These are phyloP conservation scores for Erysimum pusillum DNA, from an alignment of 441 rosid species.

Conservation along the genomic window DNA sequence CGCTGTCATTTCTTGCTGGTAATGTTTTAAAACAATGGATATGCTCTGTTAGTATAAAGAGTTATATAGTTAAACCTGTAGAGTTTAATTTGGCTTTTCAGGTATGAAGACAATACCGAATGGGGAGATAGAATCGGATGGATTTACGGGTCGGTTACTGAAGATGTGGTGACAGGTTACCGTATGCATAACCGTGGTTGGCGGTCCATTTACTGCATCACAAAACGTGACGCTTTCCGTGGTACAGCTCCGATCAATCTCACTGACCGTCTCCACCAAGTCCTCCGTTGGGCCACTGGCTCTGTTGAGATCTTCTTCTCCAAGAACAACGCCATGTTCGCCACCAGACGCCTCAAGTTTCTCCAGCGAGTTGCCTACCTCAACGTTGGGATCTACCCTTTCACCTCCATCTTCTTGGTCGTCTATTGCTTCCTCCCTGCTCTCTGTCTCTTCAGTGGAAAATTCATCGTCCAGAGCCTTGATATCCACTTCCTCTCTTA, in stretches of 20 bases:
- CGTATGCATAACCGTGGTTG: constrained; percentile 97
- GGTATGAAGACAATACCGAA: constrained; percentile 92
- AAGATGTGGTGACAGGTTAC: constrained; percentile 95
- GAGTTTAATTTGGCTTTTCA: constrained; percentile 24
- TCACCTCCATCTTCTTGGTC: constrained; percentile 82
- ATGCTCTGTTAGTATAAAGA: not conserved
- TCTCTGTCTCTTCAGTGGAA: constrained; percentile 79
- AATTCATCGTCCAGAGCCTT: constrained; percentile 76
- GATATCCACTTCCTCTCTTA: constrained; percentile 67
- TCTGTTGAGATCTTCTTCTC: constrained; percentile 93
- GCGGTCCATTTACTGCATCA: constrained; percentile 86
- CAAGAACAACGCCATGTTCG: constrained; percentile 77
- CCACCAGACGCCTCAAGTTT: constrained; percentile 77
- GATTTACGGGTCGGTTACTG: constrained; percentile 97
- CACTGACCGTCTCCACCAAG: constrained; percentile 93
- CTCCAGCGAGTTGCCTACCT: constrained; percentile 85
- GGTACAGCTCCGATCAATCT: constrained; percentile 94
- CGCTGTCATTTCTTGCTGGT: constrained; percentile 97
- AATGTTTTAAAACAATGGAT: constrained; percentile 20
- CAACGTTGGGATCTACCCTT: constrained; percentile 89
- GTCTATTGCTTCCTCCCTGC: constrained; percentile 90
- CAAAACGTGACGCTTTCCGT: constrained; percentile 87
- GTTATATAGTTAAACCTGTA: not conserved
- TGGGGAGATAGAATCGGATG: constrained; percentile 94
- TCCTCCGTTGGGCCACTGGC: constrained; percentile 94